Evolutionary conservation across 495 filamentous ascomycete genomes (phyloP).

Genomic region (Diplogelasinospora grovesii): DNA sequence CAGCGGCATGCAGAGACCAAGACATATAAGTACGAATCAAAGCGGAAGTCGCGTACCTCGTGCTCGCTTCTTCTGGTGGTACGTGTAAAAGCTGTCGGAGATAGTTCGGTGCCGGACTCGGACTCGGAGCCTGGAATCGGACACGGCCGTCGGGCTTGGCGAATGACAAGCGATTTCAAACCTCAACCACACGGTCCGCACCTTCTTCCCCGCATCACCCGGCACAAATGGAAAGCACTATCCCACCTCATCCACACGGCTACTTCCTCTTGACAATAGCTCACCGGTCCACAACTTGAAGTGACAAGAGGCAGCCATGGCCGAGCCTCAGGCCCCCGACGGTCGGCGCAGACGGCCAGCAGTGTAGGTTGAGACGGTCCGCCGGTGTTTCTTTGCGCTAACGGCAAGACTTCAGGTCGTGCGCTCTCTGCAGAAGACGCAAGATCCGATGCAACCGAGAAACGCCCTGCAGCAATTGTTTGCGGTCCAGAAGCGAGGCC

Average conservation of each 20-base stretch:
- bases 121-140: no score
- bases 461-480: no score
- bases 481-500: no score
- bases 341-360: background rate
- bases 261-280: background rate
- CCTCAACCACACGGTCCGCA: no score
- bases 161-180: background rate
- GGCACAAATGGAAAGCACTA: conserved; percentile 7
- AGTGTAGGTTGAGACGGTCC: no score
- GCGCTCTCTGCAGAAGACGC: no score
- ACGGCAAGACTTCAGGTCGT: no score
- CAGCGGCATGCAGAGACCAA: no score
- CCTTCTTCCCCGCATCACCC: conserved; percentile 2
- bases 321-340: no score
- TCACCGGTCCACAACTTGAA: background rate
- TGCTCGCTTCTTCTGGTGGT: conserved; percentile 7
- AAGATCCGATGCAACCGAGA: no score
- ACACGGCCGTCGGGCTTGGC: background rate
- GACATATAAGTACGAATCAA: background rate
- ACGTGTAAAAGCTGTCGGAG: conserved; percentile 14
- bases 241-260: background rate
- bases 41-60: background rate
- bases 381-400: no score
- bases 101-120: conserved; percentile 14
- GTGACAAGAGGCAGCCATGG: background rate